Percentiles rank a stretch among this genome's conserved stretches.
phyloP scores from a whole-genome alignment of 371 early-diverging fungal genomes.

The Circinella minor region DNA sequence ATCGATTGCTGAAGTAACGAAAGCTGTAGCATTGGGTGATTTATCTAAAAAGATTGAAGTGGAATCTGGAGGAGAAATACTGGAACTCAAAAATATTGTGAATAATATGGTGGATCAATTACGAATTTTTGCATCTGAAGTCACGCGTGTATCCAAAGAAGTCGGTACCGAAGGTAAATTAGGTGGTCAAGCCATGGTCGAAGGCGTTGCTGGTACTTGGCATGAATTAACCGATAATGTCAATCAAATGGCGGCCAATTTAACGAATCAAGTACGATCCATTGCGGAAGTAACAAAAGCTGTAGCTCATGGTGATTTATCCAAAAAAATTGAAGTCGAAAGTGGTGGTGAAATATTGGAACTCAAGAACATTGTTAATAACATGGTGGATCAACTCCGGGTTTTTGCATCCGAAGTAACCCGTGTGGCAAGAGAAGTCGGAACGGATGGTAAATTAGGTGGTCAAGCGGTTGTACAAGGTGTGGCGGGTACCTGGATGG shows the following conservation, averaged over 20 bases:
- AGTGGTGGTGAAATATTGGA: conserved; percentile 66
- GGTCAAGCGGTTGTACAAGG: conserved; percentile 54
- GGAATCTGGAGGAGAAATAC: conserved; percentile 38
- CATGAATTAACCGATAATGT: conserved; percentile 48
- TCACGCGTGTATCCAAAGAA: conserved; percentile 33
- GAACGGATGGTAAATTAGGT: conserved; percentile 59
- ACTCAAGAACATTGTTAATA: conserved; percentile 68
- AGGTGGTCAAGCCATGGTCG: conserved; percentile 34
- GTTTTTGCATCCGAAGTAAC: conserved; percentile 61
- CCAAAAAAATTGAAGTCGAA: conserved; percentile 61
- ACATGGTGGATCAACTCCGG: conserved; percentile 63
- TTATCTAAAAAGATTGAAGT: conserved; percentile 38
- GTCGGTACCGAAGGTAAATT: conserved; percentile 54
- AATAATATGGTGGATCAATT: conserved; percentile 54
- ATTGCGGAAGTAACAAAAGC: conserved; percentile 51
- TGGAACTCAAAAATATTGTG: conserved; percentile 33
- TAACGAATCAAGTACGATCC: conserved; percentile 51
- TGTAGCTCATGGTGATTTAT: conserved; percentile 58
- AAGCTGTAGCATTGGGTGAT: conserved; percentile 64
- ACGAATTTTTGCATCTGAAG: conserved; percentile 39
- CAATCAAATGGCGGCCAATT: conserved; percentile 44
- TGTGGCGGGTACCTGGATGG: conserved; percentile 64
- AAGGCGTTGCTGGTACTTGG: conserved; percentile 52
- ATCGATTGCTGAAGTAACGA: conserved; percentile 58
- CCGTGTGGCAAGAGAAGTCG: conserved; percentile 60